Evolutionary conservation across 2,329 filamentous ascomycete genomes (phyloP).

Genomic region (Fusarium oligoseptatum): DNA sequence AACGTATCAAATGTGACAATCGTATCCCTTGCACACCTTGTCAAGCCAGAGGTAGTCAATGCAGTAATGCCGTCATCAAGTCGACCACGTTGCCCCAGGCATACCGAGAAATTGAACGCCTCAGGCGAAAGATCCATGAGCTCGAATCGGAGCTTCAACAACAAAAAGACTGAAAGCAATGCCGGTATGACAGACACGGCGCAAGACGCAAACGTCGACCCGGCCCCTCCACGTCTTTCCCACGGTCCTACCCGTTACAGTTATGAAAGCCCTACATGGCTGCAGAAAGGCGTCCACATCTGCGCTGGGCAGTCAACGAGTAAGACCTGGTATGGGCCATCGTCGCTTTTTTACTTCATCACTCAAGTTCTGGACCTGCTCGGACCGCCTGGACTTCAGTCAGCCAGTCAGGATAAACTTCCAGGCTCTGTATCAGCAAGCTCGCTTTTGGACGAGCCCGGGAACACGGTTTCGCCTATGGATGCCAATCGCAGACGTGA

Average conservation of each 20-base stretch:
- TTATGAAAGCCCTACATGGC: background rate
- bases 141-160: background rate
- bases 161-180: too few species aligned
- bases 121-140: background rate
- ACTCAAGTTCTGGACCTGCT: background rate
- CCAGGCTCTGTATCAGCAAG: background rate
- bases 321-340: conserved; percentile 21
- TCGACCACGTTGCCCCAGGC: background rate
- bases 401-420: background rate
- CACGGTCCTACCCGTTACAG: background rate
- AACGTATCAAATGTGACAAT: conserved; percentile 23
- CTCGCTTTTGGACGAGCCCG: background rate
- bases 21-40: background rate
- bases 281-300: conserved; percentile 13
- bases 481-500: background rate
- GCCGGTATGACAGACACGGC: background rate
- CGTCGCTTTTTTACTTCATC: conserved; percentile 21
- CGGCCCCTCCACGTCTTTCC: background rate
- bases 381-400: background rate
- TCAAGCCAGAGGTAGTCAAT: background rate
- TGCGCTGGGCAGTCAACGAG: conserved; percentile 5
- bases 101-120: background rate
- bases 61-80: background rate
- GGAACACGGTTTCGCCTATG: background rate
- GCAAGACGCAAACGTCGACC: background rate